A percentile compares a stretch with the other conserved stretches of the same genome.
Evolutionary conservation across 75 land plant species (phyloP).

Genomic region (Cryptomeria japonica): DNA sequence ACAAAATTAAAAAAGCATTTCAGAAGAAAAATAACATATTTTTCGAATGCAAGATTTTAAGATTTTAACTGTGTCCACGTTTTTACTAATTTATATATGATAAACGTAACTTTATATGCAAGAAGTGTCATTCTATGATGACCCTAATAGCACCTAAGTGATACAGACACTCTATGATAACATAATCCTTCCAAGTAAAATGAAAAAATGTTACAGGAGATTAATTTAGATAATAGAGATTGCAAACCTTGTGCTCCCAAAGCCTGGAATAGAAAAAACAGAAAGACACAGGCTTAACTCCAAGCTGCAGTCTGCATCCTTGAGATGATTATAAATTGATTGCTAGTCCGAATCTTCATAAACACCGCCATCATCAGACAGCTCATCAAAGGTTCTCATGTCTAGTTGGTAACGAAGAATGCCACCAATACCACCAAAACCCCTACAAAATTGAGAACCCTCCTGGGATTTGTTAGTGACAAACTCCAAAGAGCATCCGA

Average conservation of each 20-base stretch:
- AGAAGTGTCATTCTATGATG: background rate
- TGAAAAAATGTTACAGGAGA: background rate
- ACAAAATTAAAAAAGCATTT: background rate
- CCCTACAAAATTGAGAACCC: conserved; percentile 74
- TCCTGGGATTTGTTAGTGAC: conserved; percentile 75
- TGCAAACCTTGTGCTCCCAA: background rate
- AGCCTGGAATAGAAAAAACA: background rate
- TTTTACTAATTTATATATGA: background rate
- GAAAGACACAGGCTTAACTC: background rate
- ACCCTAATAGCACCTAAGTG: background rate
- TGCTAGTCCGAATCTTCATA: conserved; percentile 62
- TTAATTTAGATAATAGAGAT: background rate
- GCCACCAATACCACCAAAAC: conserved; percentile 77
- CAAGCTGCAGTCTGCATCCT: conserved; percentile 9
- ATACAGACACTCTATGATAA: background rate
- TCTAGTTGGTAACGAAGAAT: conserved; percentile 72
- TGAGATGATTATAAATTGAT: background rate
- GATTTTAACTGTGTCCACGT: background rate
- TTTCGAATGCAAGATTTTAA: background rate
- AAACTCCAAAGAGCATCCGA: conserved; percentile 65
- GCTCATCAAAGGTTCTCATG: conserved; percentile 62
- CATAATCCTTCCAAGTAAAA: background rate
- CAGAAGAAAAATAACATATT: background rate
- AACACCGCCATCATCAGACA: conserved; percentile 54
- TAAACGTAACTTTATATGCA: background rate